Conservation (phyloP, 1,284 basidiomycete genomes). For the Entoloma clypeatum region DNA sequence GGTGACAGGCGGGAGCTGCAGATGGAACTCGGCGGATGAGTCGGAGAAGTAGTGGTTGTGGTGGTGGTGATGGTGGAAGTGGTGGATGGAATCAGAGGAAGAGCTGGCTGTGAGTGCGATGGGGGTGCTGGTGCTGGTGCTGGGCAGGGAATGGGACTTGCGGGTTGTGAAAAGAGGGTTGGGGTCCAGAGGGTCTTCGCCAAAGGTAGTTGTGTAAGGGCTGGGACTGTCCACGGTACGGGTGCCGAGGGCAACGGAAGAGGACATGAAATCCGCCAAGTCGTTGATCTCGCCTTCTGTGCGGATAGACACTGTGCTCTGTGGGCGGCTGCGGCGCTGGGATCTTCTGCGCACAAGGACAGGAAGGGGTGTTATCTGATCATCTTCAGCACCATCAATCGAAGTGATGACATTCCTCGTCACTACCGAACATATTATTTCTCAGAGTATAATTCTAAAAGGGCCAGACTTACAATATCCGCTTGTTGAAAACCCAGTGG, state of each 20-base stretch:
- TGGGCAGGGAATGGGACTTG: conserved; percentile 8
- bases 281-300: conserved; percentile 36
- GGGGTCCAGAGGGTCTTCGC: conserved; percentile 5
- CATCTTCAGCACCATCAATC: conserved; percentile 12
- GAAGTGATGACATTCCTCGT: conserved; percentile 2
- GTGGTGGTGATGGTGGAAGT: no score
- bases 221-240: no score
- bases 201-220: conserved; percentile 1
- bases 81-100: conserved; percentile 16
- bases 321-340: conserved; percentile 13
- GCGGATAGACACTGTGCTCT: conserved; percentile 32
- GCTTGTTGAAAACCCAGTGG: conserved; percentile 22
- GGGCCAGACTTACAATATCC: conserved; percentile 26
- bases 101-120: conserved; percentile 14
- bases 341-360: conserved; percentile 12
- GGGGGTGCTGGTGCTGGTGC: conserved; percentile 12
- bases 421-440: no score
- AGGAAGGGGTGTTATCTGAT: conserved; percentile 21
- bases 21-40: conserved; percentile 12
- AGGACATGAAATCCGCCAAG: conserved; percentile 36
- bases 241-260: conserved; percentile 14
- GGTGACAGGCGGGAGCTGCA: conserved; percentile 9
- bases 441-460: not conserved
- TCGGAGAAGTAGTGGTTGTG: no score
- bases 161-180: conserved; percentile 3